Evolutionary conservation across 2,329 filamentous ascomycete genomes (phyloP).

Genomic region (Bipolaris bicolor): DNA sequence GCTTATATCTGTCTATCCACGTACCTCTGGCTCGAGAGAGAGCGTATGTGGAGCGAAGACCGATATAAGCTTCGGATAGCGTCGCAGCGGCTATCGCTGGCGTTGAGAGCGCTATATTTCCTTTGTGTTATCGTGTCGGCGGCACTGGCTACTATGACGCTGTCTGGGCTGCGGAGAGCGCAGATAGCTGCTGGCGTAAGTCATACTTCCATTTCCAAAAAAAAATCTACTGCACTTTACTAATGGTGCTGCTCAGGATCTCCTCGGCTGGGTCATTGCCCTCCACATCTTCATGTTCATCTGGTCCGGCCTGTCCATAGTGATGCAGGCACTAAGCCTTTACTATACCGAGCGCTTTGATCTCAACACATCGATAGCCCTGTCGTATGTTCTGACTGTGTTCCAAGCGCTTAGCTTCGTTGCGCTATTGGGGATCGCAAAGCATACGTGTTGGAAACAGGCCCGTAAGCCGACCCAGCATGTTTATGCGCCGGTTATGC

Average conservation of each 20-base stretch:
- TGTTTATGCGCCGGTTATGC: constrained; percentile 5
- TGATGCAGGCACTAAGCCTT: neutral
- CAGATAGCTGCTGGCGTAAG: constrained; percentile 27
- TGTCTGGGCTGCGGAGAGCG: constrained; percentile 25
- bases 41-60: neutral
- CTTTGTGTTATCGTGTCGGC: constrained; percentile 24
- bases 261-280: constrained; percentile 22
- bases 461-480: neutral
- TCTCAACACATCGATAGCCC: neutral
- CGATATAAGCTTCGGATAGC: neutral
- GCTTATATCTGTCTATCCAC: constrained; percentile 16
- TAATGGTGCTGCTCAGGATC: constrained; percentile 18
- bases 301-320: constrained; percentile 19
- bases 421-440: constrained; percentile 29
- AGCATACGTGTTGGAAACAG: constrained; percentile 20
- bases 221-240: neutral
- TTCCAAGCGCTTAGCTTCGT: constrained; percentile 29
- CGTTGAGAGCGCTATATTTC: constrained; percentile 27
- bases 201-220: neutral
- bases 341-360: neutral
- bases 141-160: constrained; percentile 18
- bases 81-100: constrained; percentile 11
- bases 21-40: constrained; percentile 20
- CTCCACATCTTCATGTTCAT: constrained; percentile 28
- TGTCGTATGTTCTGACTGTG: constrained; percentile 22